Evolutionary conservation across 768 basidiomycete genomes (phyloP).

Genomic region (Pholiota conissans): DNA sequence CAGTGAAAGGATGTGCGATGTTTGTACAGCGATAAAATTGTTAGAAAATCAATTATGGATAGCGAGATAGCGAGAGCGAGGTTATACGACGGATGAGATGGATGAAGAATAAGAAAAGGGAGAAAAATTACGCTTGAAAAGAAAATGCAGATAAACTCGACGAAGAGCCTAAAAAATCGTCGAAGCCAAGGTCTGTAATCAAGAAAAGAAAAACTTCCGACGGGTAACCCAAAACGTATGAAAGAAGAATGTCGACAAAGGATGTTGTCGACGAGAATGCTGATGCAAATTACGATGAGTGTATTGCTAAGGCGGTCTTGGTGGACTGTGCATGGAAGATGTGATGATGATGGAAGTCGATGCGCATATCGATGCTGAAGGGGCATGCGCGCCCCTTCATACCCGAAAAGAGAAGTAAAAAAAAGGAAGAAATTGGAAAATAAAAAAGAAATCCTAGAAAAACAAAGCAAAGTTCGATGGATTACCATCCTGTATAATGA

Average conservation of each 20-base stretch:
- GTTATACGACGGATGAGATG: neutral
- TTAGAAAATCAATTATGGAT: constrained; percentile 9
- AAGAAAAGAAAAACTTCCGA: neutral
- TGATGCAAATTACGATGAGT: neutral
- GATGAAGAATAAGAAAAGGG: neutral
- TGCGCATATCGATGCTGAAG: neutral
- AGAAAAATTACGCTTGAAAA: neutral
- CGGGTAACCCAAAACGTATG: neutral
- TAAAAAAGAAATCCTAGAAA: neutral
- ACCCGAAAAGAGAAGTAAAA: constrained; percentile 12
- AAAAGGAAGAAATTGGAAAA: constrained; percentile 1
- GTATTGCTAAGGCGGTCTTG: neutral
- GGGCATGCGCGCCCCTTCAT: neutral
- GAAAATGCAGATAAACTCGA: neutral
- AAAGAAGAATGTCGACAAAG: neutral
- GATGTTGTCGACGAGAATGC: neutral
- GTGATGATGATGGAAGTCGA: neutral
- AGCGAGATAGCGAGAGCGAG: constrained; percentile 16
- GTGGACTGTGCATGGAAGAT: neutral
- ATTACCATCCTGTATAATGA: constrained; percentile 65
- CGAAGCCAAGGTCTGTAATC: neutral
- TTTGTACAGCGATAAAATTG: constrained; percentile 11
- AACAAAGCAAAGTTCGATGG: neutral
- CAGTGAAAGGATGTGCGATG: neutral
- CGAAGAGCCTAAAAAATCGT: neutral